Evolutionary conservation across 2,329 filamentous ascomycete species (phyloP).

Genomic region (Trichoderma aggressivum): DNA sequence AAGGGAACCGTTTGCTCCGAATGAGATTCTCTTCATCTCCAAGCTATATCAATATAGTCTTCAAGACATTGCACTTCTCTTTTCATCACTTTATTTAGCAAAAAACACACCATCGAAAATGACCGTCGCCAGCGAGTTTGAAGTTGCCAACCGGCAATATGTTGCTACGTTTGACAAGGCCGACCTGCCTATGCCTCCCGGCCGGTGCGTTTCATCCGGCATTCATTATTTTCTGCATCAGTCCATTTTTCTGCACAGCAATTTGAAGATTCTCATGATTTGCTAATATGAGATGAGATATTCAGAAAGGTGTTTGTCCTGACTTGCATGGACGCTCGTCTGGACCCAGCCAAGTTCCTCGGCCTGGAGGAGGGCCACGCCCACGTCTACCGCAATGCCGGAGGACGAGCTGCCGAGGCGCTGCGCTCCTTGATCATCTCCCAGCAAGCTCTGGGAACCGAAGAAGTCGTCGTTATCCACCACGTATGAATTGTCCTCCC

Average conservation of each 20-base stretch:
- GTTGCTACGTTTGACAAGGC: conserved; percentile 65
- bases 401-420: conserved; percentile 63
- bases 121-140: conserved; percentile 27
- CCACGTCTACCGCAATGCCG: conserved; percentile 74
- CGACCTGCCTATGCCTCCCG: conserved; percentile 62
- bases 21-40: not conserved
- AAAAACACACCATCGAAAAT: not conserved
- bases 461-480: conserved; percentile 71
- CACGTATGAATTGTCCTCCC: conserved; percentile 40
- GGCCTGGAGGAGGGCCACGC: conserved; percentile 72
- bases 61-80: not conserved
- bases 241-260: not conserved
- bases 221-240: not conserved
- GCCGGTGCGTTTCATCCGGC: conserved; percentile 39
- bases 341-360: conserved; percentile 65
- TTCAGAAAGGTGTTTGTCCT: conserved; percentile 43
- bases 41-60: not conserved
- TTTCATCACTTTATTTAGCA: not conserved
- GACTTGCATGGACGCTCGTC: conserved; percentile 79
- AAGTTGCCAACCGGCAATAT: conserved; percentile 48
- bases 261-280: not conserved
- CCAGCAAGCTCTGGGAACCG: conserved; percentile 72
- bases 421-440: conserved; percentile 75
- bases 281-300: not conserved
- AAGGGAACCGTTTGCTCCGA: not conserved